phyloP scores from a whole-genome alignment of 1,284 basidiomycete species.

The Papiliotrema nemorosa region DNA sequence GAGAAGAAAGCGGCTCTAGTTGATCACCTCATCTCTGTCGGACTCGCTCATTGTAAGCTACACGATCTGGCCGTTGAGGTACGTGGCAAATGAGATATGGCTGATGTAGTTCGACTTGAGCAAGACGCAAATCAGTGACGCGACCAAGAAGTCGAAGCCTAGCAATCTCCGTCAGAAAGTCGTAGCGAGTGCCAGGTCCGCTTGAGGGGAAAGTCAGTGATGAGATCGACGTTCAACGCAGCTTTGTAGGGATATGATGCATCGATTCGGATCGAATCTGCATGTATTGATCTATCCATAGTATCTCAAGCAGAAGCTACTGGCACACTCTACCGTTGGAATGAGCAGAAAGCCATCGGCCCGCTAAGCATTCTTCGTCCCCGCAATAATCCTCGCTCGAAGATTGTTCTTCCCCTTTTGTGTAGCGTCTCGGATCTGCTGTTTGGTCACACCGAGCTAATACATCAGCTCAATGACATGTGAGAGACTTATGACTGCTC shows the following conservation, averaged over 20 bases:
- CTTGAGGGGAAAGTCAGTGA: neutral
- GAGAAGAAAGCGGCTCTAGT: conserved; percentile 1
- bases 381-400: neutral
- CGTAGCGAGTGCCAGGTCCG: neutral
- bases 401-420: conserved; percentile 4
- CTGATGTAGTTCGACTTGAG: conserved; percentile 1
- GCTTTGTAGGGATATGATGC: neutral
- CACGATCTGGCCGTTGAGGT: neutral
- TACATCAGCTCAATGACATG: neutral
- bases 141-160: conserved; percentile 2
- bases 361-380: neutral
- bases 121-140: neutral
- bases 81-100: neutral
- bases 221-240: neutral
- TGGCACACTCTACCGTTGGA: neutral
- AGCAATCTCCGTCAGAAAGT: conserved; percentile 1
- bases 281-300: neutral
- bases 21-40: neutral
- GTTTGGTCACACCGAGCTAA: conserved; percentile 1
- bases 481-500: neutral
- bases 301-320: neutral
- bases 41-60: neutral
- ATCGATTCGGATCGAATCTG: neutral
- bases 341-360: neutral
- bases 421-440: conserved; percentile 3